phyloP scores from a whole-genome alignment of 306 rosid genomes.

The Crataegus laevigata region DNA sequence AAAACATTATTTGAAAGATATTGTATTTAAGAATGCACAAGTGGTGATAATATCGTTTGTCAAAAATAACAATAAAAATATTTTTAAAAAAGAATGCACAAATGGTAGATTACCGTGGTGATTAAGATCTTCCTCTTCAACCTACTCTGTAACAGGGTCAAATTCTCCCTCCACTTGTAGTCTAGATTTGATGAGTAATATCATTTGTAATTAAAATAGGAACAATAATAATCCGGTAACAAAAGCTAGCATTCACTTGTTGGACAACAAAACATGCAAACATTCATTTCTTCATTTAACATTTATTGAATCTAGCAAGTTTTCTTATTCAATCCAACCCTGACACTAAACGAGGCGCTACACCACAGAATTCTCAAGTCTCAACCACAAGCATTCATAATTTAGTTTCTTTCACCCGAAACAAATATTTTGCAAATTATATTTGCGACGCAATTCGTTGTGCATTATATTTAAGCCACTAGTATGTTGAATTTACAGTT shows the following conservation, averaged over 20 bases:
- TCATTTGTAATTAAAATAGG: background rate
- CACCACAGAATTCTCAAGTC: background rate
- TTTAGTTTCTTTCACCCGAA: no score
- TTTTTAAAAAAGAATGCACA: no score
- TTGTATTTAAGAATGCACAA: background rate
- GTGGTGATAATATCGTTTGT: no score
- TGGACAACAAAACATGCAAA: background rate
- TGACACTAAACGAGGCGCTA: no score
- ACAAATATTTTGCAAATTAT: background rate
- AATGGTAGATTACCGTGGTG: no score
- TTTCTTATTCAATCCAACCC: background rate
- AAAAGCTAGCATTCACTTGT: background rate
- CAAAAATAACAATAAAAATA: no score
- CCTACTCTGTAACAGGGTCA: no score
- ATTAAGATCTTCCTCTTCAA: no score
- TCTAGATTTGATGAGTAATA: background rate
- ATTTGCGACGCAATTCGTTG: slow-evolving; percentile 22
- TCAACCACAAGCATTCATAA: background rate
- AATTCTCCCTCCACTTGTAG: no score
- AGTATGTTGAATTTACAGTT: slow-evolving; percentile 46
- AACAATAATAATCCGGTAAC: background rate
- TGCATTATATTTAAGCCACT: slow-evolving; percentile 17
- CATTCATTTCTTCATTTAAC: background rate
- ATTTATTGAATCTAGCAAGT: no score
- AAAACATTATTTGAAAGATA: background rate